Conservation (phyloP, 352 stramenopile genomes). For the Phytopythium montanum region DNA sequence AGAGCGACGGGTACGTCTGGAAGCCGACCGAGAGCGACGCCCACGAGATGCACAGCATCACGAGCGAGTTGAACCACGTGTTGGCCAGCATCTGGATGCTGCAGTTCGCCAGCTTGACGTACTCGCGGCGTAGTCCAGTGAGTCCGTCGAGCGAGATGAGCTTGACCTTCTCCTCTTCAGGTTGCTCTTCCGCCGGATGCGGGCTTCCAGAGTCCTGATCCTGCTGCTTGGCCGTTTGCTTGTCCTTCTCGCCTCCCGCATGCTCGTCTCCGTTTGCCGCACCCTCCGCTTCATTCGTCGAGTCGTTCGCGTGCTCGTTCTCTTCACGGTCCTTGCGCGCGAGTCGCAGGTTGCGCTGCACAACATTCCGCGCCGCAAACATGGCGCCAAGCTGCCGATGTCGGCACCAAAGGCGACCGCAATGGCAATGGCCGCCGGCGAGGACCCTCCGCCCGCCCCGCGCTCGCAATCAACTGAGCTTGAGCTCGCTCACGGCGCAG, state of each 20-base stretch:
- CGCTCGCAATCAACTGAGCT: neutral
- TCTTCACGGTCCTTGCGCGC: conserved; percentile 5
- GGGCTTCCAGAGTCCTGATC: neutral
- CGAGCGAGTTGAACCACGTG: conserved; percentile 57
- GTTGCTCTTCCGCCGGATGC: neutral
- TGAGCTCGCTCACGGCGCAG: neutral
- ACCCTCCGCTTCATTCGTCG: neutral
- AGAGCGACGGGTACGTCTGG: conserved; percentile 64
- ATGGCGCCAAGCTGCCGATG: conserved; percentile 3
- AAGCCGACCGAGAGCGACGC: conserved; percentile 77
- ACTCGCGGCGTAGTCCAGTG: conserved; percentile 21
- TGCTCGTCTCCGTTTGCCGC: too few species aligned
- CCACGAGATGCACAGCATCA: conserved; percentile 79
- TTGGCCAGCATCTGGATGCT: conserved; percentile 41
- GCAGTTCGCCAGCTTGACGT: conserved; percentile 36
- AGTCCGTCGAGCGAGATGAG: conserved; percentile 34
- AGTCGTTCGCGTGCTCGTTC: neutral
- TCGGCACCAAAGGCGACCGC: too few species aligned
- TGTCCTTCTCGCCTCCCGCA: neutral
- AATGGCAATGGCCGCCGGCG: neutral
- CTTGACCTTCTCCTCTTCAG: conserved; percentile 27
- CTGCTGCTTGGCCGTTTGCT: conserved; percentile 1
- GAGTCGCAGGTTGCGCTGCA: conserved; percentile 20
- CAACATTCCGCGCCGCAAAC: conserved; percentile 20
- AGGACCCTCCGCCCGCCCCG: neutral